A percentile compares a stretch with the other conserved stretches of the same genome.
phyloP scores from a whole-genome alignment of 139 green algal genomes.

The Micractinium conductrix region DNA sequence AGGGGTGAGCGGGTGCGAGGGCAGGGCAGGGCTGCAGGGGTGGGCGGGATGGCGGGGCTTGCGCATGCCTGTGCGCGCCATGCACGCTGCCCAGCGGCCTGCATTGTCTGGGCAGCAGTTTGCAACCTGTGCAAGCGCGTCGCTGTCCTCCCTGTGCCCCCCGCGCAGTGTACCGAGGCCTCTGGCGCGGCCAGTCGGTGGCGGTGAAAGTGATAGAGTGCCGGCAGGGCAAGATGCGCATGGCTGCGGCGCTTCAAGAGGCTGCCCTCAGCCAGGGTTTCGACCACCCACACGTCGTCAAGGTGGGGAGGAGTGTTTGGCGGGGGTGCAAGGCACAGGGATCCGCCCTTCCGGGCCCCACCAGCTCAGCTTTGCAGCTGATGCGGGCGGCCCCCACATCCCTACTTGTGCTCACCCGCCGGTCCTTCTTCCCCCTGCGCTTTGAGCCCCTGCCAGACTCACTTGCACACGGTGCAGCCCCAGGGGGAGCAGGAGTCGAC shows the following conservation, averaged over 20 bases:
- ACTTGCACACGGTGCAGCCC: neutral
- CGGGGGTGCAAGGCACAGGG: too few species aligned
- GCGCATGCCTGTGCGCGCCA: too few species aligned
- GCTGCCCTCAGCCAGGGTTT: neutral
- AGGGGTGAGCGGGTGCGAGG: neutral
- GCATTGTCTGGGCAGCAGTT: too few species aligned
- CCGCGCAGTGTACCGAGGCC: conserved; percentile 10
- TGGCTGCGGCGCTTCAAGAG: neutral
- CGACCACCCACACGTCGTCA: conserved; percentile 9
- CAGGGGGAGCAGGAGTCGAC: neutral
- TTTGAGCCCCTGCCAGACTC: neutral
- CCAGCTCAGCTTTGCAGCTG: too few species aligned
- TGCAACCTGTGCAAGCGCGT: neutral
- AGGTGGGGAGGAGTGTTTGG: too few species aligned
- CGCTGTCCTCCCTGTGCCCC: neutral
- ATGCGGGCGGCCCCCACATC: too few species aligned
- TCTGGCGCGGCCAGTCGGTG: neutral
- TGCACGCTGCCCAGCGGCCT: too few species aligned
- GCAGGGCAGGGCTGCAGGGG: too few species aligned
- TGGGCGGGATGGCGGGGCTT: too few species aligned
- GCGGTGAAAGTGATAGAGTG: conserved; percentile 11
- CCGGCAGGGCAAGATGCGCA: neutral
- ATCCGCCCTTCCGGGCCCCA: too few species aligned
- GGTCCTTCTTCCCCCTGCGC: too few species aligned
- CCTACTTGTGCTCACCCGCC: too few species aligned